Base-by-base conservation (phyloP, 2,329 filamentous ascomycete genomes). In the Sporothrix curviconia region DNA sequence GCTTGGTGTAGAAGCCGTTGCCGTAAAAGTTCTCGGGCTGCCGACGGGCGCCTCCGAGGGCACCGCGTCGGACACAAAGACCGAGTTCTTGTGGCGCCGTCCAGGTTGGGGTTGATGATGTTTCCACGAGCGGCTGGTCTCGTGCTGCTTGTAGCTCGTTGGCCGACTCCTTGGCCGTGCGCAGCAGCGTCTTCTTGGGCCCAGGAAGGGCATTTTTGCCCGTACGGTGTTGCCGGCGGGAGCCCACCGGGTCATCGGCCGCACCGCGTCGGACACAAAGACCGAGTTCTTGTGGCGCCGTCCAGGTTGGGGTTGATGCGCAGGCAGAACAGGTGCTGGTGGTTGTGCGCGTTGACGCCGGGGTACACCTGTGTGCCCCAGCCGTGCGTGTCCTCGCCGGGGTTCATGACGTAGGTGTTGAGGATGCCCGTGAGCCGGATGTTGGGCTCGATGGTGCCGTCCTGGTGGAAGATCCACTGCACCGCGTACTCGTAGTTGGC, bases 281-380 rank as follows among this genome's bases (percentile, higher is more conserved):
- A 96, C 79, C 0, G 90, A 92, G 70, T 96, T 96, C 63, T 85
- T 80, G 0, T n/a, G n/a, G 86, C 82, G 9, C 62, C 62, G 0
- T 96, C 92, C 56, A 96, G 82, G 67, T 92, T 92, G 19, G 91
- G 83, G 68, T 96, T 89, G 34, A 96, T 76, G 37, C 92, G 89
- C 40, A 96, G 76, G 68, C 90, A 96, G 81, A 96, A 96, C 32
- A 96, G 80, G 71, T 96, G 92, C 72, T 96, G 91, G 71, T 96
- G 92, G 75, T 96, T 96, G 74, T 96, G 92, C 0, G 92, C 92
- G 67, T 96, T 95, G 67, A 96, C 89, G 43, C 89, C 86, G 0
- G 90, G 89, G 65, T 92, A 94, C 6, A 96, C 92, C 70, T 95
- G 86, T 0, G 91, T 96, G 56, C 92, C 92, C 89, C 89, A 96